Base-by-base conservation (phyloP, 2,329 filamentous ascomycete species). In the Fusarium sp. region DNA sequence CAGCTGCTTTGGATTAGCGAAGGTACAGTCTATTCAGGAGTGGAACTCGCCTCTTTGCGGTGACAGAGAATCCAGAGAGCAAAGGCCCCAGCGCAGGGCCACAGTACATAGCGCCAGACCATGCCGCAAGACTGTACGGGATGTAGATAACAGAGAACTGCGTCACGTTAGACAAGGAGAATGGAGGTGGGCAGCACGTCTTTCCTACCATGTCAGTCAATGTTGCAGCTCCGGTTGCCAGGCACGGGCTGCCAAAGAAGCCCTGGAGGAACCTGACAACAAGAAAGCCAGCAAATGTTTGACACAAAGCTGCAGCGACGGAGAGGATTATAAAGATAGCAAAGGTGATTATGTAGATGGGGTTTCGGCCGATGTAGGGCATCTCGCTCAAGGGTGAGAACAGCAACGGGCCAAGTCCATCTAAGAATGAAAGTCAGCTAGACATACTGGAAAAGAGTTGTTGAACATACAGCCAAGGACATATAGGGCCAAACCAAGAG, bases 271-370 rank as follows among this genome's bases (percentile, higher is more conserved):
- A 88, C 2, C 88, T 84, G 8, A 87, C 80, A 0, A 88, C 87
- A 22, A 90, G 81, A 8, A 92, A 81, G 2, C 87, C 86, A 2
- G 85, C 81, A 54, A 91, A 88, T 78, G 89, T 89, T 35, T 86
- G 80, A 1, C 88, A 87, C 0, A 91, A 78, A 0, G 88, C 87
- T 0, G 87, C 86, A 0, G 89, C 87, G 0, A 91, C 81, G 13
- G 84, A 85, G 1, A 92, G 80, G 11, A 91, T 82, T 29, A 90
- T 85, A 73, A 91, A 92, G 29, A 91, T 82, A n/a, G 84, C 83
- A 65, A 91, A 87, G 0, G 89, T 88, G 65, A 88, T 77, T 33
- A 91, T 86, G 74, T 91, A 92, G 0, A 88, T 85, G 2, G 86
- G 85, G 65, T 89, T 91, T 2, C 90, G 47, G 84, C 4, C 90